Percentiles rank a stretch among this genome's conserved stretches.
These are phyloP conservation scores for Globisporangium emineosum DNA, from an alignment of 352 stramenopile genomes.

Conservation along the genomic window DNA sequence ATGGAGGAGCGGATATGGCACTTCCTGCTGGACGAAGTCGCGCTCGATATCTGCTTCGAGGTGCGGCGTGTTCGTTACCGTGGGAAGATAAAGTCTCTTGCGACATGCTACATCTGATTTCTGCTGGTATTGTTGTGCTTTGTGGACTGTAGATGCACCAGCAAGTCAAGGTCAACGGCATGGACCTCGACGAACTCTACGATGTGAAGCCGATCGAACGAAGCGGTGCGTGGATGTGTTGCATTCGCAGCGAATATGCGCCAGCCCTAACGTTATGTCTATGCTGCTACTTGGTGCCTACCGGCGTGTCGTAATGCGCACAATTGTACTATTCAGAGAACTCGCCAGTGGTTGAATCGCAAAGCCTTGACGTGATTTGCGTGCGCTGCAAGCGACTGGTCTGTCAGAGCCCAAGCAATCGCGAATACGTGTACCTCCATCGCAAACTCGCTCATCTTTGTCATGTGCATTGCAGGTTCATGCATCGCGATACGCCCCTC, in stretches of 20 bases:
- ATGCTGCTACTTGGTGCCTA: not conserved
- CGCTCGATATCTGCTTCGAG: conserved; percentile 70
- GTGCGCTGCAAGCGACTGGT: conserved; percentile 67
- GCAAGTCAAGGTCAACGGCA: conserved; percentile 51
- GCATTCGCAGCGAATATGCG: not conserved
- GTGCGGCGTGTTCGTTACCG: conserved; percentile 16
- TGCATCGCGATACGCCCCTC: conserved; percentile 62
- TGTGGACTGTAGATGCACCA: conserved; percentile 44
- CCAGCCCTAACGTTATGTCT: not conserved
- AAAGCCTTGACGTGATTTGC: conserved; percentile 62
- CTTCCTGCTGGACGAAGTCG: conserved; percentile 59
- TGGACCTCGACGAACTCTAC: conserved; percentile 72
- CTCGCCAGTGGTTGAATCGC: conserved; percentile 31
- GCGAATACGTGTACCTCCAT: not conserved
- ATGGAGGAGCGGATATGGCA: conserved; percentile 44
- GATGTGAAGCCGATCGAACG: conserved; percentile 57
- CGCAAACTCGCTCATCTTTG: not conserved
- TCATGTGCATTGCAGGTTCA: conserved; percentile 35
- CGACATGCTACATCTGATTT: not conserved
- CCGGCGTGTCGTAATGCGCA: not conserved
- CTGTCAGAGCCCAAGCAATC: not conserved
- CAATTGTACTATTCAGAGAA: conserved; percentile 13
- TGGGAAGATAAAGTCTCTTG: not conserved
- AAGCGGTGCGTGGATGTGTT: conserved; percentile 18
- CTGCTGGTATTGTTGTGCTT: not conserved